Evolutionary conservation across 1,284 basidiomycete genomes (phyloP), one percentile per base, ranked within the genome.

Genomic region (Cystobasidium sp.): DNA sequence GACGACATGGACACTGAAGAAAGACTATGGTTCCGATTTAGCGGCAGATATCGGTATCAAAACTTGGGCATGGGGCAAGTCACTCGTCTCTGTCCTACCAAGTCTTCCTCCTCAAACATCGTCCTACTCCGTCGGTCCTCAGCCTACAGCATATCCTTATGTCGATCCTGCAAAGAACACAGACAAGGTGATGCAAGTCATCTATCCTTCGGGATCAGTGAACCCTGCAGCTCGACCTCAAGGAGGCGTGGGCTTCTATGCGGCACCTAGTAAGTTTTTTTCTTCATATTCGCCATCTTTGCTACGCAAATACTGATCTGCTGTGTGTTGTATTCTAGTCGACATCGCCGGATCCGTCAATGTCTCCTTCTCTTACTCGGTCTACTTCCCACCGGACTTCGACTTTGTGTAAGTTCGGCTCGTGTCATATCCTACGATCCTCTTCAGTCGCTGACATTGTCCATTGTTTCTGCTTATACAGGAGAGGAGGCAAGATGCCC

Each of bases 381-480:
- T 82, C 73, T 81, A 79, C 63, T 81, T 82, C 74, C 78, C 80
- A 5, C 56, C 64, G n/a, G 75, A 77, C 31, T 82, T 80, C 75
- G 74, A 82, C 65, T 83, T 81, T 62, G 79, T 79, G 53, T 67
- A 14, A 62, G 69, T 64, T 9, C 52, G 24, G 9, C 18, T 14
- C 20, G 7, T 52, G 16, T 52, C 22, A 20, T n/a, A 3, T 4
- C 41, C 61, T 46, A 2, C 6, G 7, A 63, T 20, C 2, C 24
- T 46, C 2, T 2, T 4, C 6, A 2, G 39, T 39, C 20, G 9
- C 59, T 43, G 44, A 46, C 62, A 22, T 37, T 6, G 6, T 52
- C 6, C 46, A 31, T 31, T 5, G 31, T 31, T 31, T 37, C 6
- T 22, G n/a, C 31, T 22, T 3, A 16, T 70, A 22, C 62, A 72